phyloP scores from a whole-genome alignment of 2,329 filamentous ascomycete species.

The Diaporthe vaccinii region DNA sequence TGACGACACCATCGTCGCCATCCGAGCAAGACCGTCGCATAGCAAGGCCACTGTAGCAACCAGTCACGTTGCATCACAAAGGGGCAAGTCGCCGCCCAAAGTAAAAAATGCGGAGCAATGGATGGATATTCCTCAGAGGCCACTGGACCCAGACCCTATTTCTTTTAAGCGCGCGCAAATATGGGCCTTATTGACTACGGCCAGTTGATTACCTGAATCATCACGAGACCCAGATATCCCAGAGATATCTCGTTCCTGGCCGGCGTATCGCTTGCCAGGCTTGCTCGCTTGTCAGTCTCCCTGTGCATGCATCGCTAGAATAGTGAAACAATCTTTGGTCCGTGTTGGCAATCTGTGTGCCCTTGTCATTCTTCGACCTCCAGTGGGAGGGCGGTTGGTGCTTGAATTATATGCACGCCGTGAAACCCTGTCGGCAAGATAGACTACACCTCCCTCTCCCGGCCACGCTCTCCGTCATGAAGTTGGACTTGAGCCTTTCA shows the following conservation, averaged over 20 bases:
- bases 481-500: not conserved
- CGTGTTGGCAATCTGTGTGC: slow-evolving; percentile 2
- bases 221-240: not conserved
- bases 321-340: not conserved
- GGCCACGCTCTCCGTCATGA: slow-evolving; percentile 1
- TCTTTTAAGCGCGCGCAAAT: not conserved
- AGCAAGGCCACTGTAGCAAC: not conserved
- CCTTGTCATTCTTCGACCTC: slow-evolving; percentile 7
- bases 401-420: not conserved
- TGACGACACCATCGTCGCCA: not conserved
- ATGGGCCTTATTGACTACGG: not conserved
- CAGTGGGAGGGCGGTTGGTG: not conserved
- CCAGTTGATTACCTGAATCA: not conserved
- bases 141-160: not conserved
- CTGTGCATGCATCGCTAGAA: not conserved
- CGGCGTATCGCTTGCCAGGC: slow-evolving; percentile 9
- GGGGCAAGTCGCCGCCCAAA: not conserved
- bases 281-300: not conserved
- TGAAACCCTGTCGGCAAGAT: not conserved
- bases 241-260: not conserved
- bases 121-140: not conserved
- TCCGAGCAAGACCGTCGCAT: not conserved
- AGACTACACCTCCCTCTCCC: not conserved
- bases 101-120: not conserved
- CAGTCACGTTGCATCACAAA: not conserved